These are phyloP conservation scores for Gypsophila paniculata DNA, from an alignment of 179 eudicot species.

Conservation along the genomic window DNA sequence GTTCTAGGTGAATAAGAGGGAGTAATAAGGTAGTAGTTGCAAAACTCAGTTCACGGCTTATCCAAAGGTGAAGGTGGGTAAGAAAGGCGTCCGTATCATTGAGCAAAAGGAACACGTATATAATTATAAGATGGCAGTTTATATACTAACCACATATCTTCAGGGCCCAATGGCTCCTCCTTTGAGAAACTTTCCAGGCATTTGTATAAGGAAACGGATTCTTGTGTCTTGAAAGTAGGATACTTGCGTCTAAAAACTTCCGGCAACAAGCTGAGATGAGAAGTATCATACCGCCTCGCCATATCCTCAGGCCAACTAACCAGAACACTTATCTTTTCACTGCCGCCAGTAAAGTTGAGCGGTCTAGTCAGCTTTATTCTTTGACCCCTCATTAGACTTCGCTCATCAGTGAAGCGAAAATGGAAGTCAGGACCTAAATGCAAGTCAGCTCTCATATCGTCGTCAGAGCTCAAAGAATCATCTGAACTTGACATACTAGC, in stretches of 20 bases:
- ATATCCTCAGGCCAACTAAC: conserved; percentile 61
- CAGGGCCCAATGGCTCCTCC: conserved; percentile 70
- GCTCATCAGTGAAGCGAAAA: conserved; percentile 36
- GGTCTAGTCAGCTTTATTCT: conserved; percentile 42
- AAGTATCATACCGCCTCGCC: conserved; percentile 47
- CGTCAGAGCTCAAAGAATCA: conserved; percentile 32
- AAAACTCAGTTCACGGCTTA: neutral
- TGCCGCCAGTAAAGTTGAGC: conserved; percentile 24
- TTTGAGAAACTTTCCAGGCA: conserved; percentile 65
- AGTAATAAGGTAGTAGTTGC: too few species aligned
- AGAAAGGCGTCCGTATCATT: neutral
- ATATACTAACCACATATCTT: conserved; percentile 66
- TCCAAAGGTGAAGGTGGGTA: neutral
- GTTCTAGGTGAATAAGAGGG: too few species aligned
- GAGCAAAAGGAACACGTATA: neutral
- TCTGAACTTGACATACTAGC: conserved; percentile 30
- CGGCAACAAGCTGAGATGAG: conserved; percentile 47
- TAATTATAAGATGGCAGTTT: neutral
- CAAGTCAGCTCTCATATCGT: conserved; percentile 27
- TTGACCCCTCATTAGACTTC: conserved; percentile 12
- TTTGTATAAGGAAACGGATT: conserved; percentile 49
- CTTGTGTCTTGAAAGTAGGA: conserved; percentile 31
- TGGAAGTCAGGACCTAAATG: conserved; percentile 33
- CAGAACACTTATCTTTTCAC: conserved; percentile 35
- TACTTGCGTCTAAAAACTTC: conserved; percentile 41